phyloP scores from a whole-genome alignment of 495 filamentous ascomycete genomes.

The Wilcoxina mikolae region DNA sequence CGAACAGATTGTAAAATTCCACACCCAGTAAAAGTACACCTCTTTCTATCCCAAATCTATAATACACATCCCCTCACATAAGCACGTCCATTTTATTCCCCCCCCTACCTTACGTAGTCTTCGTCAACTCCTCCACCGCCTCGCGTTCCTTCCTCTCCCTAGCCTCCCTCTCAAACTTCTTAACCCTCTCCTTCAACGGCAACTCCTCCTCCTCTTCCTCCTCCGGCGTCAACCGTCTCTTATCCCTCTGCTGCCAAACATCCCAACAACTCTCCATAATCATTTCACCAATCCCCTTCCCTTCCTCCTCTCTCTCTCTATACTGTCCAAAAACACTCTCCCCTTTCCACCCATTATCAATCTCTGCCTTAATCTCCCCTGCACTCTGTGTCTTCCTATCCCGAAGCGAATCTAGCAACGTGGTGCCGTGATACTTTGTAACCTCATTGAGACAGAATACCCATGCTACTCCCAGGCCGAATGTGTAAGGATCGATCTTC shows the following conservation, averaged over 20 bases:
- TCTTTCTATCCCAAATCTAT: too few species aligned
- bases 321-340: slow-evolving; percentile 54
- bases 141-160: slow-evolving; percentile 9
- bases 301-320: slow-evolving; percentile 55
- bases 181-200: slow-evolving; percentile 12
- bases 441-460: slow-evolving; percentile 53
- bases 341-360: slow-evolving; percentile 30
- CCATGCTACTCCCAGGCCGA: slow-evolving; percentile 46
- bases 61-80: too few species aligned
- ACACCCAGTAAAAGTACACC: too few species aligned
- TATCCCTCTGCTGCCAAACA: slow-evolving; percentile 42
- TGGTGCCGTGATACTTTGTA: slow-evolving; percentile 35
- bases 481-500: slow-evolving; percentile 54
- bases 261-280: slow-evolving; percentile 77
- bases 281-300: slow-evolving; percentile 64
- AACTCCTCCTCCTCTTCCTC: slow-evolving; percentile 16
- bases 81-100: too few species aligned
- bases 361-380: slow-evolving; percentile 18
- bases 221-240: slow-evolving; percentile 16
- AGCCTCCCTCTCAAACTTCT: slow-evolving; percentile 12
- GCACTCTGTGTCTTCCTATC: slow-evolving; percentile 33
- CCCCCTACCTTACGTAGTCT: slow-evolving; percentile 1
- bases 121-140: slow-evolving; percentile 5
- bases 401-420: slow-evolving; percentile 29
- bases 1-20: too few species aligned